phyloP scores from a whole-genome alignment of 2,329 filamentous ascomycete genomes.

The Beauveria varroae region DNA sequence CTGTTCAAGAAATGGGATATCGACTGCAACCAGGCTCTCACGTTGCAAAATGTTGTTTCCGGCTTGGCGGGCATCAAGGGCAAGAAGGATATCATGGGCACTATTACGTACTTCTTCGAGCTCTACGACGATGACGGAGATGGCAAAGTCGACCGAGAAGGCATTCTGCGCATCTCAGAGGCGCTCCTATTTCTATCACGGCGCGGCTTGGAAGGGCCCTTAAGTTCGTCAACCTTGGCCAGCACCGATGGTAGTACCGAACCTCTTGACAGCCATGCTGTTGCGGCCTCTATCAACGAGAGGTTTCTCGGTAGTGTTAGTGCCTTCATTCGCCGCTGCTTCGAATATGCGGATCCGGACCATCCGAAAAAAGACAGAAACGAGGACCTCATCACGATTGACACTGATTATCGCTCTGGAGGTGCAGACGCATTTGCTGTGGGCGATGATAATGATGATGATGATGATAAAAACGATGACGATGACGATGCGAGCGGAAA shows the following conservation, averaged over 20 bases:
- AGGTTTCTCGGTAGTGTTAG: conserved; percentile 88
- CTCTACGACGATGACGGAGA: conserved; percentile 91
- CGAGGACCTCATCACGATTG: conserved; percentile 15
- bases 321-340: conserved; percentile 91
- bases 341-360: conserved; percentile 95
- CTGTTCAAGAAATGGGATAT: conserved; percentile 85
- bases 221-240: conserved; percentile 37
- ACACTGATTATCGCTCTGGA: conserved; percentile 25
- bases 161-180: conserved; percentile 90
- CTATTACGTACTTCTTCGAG: conserved; percentile 96
- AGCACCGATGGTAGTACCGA: conserved; percentile 46
- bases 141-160: conserved; percentile 88
- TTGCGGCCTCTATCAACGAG: conserved; percentile 65
- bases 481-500: conserved; percentile 40
- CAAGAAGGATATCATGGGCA: conserved; percentile 92
- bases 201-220: conserved; percentile 70
- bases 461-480: conserved; percentile 39
- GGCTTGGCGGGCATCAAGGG: conserved; percentile 89
- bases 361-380: conserved; percentile 52
- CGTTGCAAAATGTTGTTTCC: conserved; percentile 83
- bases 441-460: conserved; percentile 61
- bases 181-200: conserved; percentile 87
- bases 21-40: conserved; percentile 68
- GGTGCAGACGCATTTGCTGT: conserved; percentile 57
- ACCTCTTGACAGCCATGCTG: conserved; percentile 29